Evolutionary conservation across 257 asterid species (phyloP), one percentile per base, ranked within the genome.

Genomic region (Avicennia marina): DNA sequence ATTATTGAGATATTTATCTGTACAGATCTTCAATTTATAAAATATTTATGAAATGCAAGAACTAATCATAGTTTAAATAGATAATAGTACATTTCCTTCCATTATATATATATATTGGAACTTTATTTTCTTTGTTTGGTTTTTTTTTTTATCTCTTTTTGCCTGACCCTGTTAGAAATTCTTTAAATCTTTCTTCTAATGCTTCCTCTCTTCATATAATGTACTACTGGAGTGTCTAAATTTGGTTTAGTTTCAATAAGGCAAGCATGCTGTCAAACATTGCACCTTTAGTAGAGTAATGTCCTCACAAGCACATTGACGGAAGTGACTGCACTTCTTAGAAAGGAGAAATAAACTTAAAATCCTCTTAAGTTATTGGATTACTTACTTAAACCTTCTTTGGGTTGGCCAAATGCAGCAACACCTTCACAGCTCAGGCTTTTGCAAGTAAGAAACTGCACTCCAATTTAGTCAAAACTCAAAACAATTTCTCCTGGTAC

Each of bases 11-110:
- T n/a, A n/a, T n/a, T n/a, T n/a, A n/a, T n/a, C n/a, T n/a, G n/a
- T n/a, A n/a, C n/a, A n/a, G n/a, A n/a, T n/a, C n/a, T n/a, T n/a
- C n/a, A n/a, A n/a, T n/a, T n/a, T n/a, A n/a, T n/a, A n/a, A n/a
- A n/a, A n/a, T 63, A 6, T 29, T 63, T 32, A 41, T 31, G 62
- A 50, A n/a, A 17, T 60, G 12, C 39, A 46, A 62, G 55, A 44
- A 42, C 50, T n/a, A n/a, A n/a, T n/a, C 40, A 44, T 64, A 33
- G 42, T 26, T 55, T 46, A 44, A 51, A 32, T 26, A 58, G 62
- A 46, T 65, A 34, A 31, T 8, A 4, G 22, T 38, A 29, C 11
- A 33, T 58, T 36, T 45, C 54, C 38, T 51, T 38, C 53, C 6
- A 2, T 63, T 46, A 5, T 16, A 42, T 29, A 2, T 7, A 29